Percentiles rank a stretch among this genome's conserved stretches.
Evolutionary conservation across 2,329 filamentous ascomycete genomes (phyloP).

Genomic region (Scedosporium dehoogii): DNA sequence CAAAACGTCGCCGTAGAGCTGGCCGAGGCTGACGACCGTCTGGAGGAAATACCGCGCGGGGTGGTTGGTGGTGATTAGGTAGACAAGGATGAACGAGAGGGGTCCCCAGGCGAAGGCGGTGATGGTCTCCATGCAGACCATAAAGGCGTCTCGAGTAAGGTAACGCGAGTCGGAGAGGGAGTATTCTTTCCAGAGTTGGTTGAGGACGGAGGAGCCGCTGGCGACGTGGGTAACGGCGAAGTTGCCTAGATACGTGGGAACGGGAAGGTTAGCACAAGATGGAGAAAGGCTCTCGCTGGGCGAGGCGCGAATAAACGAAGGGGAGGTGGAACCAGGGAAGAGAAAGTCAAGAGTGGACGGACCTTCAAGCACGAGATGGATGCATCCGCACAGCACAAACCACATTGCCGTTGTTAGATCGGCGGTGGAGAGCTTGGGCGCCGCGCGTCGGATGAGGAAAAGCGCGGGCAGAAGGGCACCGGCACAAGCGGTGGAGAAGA

Average conservation of each 20-base stretch:
- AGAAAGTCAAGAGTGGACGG: background rate
- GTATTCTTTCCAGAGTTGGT: slow-evolving; percentile 50
- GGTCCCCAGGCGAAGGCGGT: slow-evolving; percentile 45
- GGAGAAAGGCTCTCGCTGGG: too few species aligned
- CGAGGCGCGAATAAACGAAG: background rate
- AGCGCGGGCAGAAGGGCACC: slow-evolving; percentile 49
- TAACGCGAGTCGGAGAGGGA: slow-evolving; percentile 47
- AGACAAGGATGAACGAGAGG: slow-evolving; percentile 36
- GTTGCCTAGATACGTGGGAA: slow-evolving; percentile 28
- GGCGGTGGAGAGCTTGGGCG: slow-evolving; percentile 38
- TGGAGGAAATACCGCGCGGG: slow-evolving; percentile 37
- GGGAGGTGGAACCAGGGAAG: background rate
- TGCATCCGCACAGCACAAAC: slow-evolving; percentile 61
- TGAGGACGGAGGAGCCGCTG: slow-evolving; percentile 34
- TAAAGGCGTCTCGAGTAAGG: slow-evolving; percentile 39
- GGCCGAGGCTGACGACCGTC: slow-evolving; percentile 33
- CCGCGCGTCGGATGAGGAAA: slow-evolving; percentile 37
- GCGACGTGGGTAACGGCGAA: slow-evolving; percentile 32
- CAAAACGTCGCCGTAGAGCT: slow-evolving; percentile 41
- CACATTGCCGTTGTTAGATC: slow-evolving; percentile 58
- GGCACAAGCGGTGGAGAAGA: slow-evolving; percentile 47
- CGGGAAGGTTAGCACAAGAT: background rate
- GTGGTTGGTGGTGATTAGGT: slow-evolving; percentile 26
- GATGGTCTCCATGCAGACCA: slow-evolving; percentile 46
- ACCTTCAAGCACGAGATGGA: slow-evolving; percentile 34